A percentile compares a stretch with the other conserved stretches of the same genome.
These are phyloP conservation scores for Ocimum tenuiflorum DNA, from an alignment of 257 asterid genomes.

Conservation along the genomic window DNA sequence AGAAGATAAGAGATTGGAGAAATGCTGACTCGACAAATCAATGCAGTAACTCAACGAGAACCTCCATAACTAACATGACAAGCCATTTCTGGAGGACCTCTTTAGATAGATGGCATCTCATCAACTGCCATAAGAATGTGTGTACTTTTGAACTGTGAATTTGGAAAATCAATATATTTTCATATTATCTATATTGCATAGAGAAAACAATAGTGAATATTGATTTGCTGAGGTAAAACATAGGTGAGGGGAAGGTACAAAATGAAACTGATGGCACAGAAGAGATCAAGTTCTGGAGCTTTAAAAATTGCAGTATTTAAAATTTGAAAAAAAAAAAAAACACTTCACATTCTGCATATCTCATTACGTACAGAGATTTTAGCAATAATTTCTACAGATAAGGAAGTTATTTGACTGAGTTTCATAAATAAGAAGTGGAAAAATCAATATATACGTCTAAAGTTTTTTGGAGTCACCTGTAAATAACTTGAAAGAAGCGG, in stretches of 20 bases:
- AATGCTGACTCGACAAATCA: background rate
- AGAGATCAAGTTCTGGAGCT: no score
- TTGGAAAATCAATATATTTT: no score
- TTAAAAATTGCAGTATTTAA: background rate
- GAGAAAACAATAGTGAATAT: no score
- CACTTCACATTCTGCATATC: background rate
- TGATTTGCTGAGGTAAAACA: no score
- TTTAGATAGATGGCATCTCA: background rate
- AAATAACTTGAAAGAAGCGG: conserved; percentile 84
- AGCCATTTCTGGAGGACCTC: background rate
- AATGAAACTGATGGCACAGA: no score
- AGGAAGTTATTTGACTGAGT: background rate
- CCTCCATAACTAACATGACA: background rate
- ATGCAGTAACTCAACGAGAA: background rate
- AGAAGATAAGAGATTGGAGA: background rate
- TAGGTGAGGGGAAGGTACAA: no score
- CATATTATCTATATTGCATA: no score
- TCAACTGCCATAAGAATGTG: background rate
- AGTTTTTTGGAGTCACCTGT: conserved; percentile 41
- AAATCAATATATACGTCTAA: background rate
- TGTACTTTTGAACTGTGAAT: no score
- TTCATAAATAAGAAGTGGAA: background rate
- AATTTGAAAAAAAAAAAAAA: background rate
- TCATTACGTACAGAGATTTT: background rate
- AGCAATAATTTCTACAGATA: background rate